Evolutionary conservation across 495 filamentous ascomycete genomes (phyloP).

Genomic region (Clohesyomyces aquaticus): DNA sequence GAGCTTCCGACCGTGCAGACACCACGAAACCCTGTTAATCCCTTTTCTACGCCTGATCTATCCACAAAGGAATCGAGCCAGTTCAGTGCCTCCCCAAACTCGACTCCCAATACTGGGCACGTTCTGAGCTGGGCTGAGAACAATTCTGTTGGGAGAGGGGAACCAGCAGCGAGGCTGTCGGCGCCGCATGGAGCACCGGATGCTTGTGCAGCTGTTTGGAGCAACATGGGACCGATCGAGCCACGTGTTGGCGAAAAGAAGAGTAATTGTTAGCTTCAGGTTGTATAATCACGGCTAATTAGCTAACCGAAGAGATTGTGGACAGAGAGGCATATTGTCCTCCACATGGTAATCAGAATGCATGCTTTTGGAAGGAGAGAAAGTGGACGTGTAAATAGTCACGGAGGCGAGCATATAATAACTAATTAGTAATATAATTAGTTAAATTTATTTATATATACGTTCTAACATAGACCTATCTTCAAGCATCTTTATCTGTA

Average conservation of each 20-base stretch:
- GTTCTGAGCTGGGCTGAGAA: slow-evolving; percentile 35
- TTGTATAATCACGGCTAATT: background rate
- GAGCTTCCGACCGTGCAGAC: slow-evolving; percentile 22
- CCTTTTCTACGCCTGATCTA: background rate
- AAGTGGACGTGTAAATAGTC: no score
- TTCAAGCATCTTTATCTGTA: no score
- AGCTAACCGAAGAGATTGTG: background rate
- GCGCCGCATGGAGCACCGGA: slow-evolving; percentile 23
- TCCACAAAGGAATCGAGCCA: background rate
- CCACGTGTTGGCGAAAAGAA: background rate
- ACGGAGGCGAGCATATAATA: no score
- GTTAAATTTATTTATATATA: no score
- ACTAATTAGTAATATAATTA: no score
- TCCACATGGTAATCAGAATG: no score
- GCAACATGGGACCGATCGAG: slow-evolving; percentile 14
- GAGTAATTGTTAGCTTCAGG: background rate
- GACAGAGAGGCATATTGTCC: no score
- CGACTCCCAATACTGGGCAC: slow-evolving; percentile 1
- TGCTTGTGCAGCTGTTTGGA: slow-evolving; percentile 8
- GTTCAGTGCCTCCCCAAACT: background rate
- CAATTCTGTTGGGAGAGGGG: slow-evolving; percentile 17
- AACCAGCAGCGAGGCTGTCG: slow-evolving; percentile 19
- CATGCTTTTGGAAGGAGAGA: no score
- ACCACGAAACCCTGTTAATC: background rate
- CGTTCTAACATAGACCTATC: no score